These are phyloP conservation scores for Fusarium oligoseptatum DNA, from an alignment of 2,329 filamentous ascomycete genomes.

Conservation along the genomic window DNA sequence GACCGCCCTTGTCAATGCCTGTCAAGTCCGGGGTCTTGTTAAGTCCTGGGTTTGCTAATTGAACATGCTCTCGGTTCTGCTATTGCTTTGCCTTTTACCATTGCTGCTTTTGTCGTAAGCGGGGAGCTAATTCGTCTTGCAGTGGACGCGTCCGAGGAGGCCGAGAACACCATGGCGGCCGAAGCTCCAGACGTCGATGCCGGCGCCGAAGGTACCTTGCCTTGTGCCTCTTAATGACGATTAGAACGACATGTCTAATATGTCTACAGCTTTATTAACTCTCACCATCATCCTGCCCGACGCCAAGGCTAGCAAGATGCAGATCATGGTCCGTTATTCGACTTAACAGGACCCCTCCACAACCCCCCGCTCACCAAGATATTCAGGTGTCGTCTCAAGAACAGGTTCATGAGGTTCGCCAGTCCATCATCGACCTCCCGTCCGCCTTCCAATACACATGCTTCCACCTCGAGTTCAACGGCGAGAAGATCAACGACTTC, in stretches of 20 bases:
- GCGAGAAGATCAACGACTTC: conserved; percentile 93
- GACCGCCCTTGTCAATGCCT: conserved; percentile 38
- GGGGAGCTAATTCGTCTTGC: conserved; percentile 22
- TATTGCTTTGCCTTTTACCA: not conserved
- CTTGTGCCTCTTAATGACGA: conserved; percentile 11
- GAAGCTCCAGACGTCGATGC: conserved; percentile 46
- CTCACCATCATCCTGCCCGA: conserved; percentile 87
- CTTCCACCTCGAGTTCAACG: conserved; percentile 95
- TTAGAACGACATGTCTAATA: conserved; percentile 27
- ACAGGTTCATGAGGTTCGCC: conserved; percentile 96
- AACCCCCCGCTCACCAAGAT: conserved; percentile 30
- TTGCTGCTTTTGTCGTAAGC: not conserved
- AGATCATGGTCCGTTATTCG: conserved; percentile 79
- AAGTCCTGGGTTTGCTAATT: conserved; percentile 17
- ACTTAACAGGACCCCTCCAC: conserved; percentile 10
- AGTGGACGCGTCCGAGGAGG: conserved; percentile 43
- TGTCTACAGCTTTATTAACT: conserved; percentile 63
- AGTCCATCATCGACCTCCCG: conserved; percentile 94
- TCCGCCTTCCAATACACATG: conserved; percentile 97
- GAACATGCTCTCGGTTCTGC: not conserved
- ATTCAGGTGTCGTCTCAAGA: conserved; percentile 88
- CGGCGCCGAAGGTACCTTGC: conserved; percentile 51
- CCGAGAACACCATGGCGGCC: conserved; percentile 43
- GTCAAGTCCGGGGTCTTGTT: conserved; percentile 27
- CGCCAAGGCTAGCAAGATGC: conserved; percentile 77